Conservation (phyloP, 139 green algal species). For the Zygnema cylindricum region DNA sequence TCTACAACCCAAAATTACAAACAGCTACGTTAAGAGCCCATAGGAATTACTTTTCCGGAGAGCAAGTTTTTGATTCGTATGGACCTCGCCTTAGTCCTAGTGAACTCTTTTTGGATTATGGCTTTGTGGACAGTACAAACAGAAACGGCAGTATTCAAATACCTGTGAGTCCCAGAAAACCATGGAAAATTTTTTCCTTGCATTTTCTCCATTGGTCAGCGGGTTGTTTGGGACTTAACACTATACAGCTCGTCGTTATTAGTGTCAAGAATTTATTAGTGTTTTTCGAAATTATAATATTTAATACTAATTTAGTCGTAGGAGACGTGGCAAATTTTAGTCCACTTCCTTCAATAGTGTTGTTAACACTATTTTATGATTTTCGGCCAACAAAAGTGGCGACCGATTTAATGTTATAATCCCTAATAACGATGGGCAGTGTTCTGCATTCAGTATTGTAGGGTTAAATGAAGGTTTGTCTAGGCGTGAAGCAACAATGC, state of each 20-base stretch:
- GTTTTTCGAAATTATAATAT: neutral
- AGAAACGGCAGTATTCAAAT: neutral
- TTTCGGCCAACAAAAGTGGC: no score
- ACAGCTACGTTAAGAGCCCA: constrained; percentile 35
- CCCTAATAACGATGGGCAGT: no score
- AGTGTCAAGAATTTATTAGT: neutral
- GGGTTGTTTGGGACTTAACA: neutral
- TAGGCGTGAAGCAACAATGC: no score
- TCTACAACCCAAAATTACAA: neutral
- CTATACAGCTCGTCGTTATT: neutral
- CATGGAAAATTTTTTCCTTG: neutral
- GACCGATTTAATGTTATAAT: no score
- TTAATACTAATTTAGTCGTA: no score
- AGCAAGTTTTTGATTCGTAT: constrained; percentile 58
- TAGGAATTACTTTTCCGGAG: constrained; percentile 25
- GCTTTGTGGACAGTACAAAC: constrained; percentile 42
- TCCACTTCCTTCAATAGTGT: no score
- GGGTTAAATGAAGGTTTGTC: no score
- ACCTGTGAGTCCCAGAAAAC: neutral
- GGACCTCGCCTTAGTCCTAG: constrained; percentile 19
- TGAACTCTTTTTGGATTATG: constrained; percentile 51
- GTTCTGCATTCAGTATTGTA: no score
- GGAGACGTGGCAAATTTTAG: no score
- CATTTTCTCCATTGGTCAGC: neutral
- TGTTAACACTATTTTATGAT: no score